Percentiles rank a stretch among this genome's conserved stretches.
These are phyloP conservation scores for Lodderomyces theae DNA, from an alignment of 1,139 yeast genomes.

Conservation along the genomic window DNA sequence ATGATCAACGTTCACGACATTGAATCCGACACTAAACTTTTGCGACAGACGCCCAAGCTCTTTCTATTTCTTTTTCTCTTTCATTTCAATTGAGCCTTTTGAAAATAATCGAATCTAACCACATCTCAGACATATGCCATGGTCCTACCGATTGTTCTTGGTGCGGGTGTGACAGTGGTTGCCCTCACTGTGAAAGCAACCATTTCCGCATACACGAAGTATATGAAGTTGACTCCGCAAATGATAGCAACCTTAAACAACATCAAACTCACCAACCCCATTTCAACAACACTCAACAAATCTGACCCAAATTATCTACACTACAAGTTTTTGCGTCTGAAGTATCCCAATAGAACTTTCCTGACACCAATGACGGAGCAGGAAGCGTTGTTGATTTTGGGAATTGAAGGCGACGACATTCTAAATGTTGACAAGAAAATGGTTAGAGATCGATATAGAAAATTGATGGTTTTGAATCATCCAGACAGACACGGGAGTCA, in stretches of 20 bases:
- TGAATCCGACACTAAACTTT: too few species aligned
- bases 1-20: too few species aligned
- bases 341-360: constrained; percentile 50
- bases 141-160: constrained; percentile 57
- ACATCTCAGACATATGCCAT: constrained; percentile 11
- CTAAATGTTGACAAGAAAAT: constrained; percentile 39
- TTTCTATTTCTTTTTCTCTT: too few species aligned
- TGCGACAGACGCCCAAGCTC: too few species aligned
- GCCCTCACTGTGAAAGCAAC: constrained; percentile 55
- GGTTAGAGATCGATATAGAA: constrained; percentile 56
- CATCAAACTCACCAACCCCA: constrained; percentile 23
- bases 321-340: constrained; percentile 24
- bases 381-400: constrained; percentile 57
- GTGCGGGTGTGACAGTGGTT: constrained; percentile 53
- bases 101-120: too few species aligned
- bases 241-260: constrained; percentile 56
- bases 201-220: constrained; percentile 44
- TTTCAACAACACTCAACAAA: constrained; percentile 7
- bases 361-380: constrained; percentile 53
- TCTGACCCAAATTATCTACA: constrained; percentile 22
- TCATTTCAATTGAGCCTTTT: too few species aligned
- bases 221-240: constrained; percentile 44
- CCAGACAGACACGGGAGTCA: constrained; percentile 79
- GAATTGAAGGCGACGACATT: constrained; percentile 54
- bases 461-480: constrained; percentile 64